These are phyloP conservation scores for Magnolia kwangsiensis DNA, from an alignment of 164 flowering plant species.

Conservation along the genomic window DNA sequence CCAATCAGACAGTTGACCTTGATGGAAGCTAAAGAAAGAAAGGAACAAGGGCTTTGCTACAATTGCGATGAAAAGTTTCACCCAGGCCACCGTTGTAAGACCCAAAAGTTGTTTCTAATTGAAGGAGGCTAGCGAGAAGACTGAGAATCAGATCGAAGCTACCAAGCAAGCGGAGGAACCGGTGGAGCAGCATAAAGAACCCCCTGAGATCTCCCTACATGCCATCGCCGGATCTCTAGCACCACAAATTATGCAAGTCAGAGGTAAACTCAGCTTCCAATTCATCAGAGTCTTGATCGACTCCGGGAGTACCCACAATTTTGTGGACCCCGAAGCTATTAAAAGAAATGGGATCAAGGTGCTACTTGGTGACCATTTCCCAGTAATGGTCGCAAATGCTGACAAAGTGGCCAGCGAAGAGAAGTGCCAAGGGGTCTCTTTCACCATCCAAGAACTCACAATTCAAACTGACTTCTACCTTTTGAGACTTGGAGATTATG, in stretches of 20 bases:
- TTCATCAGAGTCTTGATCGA: background rate
- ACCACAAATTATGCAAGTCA: background rate
- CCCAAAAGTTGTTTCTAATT: background rate
- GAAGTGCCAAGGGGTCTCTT: background rate
- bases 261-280: background rate
- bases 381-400: background rate
- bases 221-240: background rate
- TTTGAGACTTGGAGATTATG: background rate
- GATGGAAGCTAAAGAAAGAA: background rate
- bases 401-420: background rate
- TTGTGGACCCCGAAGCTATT: background rate
- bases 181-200: background rate
- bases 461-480: background rate
- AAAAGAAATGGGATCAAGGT: background rate
- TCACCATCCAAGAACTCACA: background rate
- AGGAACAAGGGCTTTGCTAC: background rate
- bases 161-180: background rate
- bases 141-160: background rate
- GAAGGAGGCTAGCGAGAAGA: background rate
- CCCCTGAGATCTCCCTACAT: background rate
- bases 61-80: constrained; percentile 1
- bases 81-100: background rate
- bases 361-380: background rate
- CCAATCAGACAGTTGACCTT: too few species aligned
- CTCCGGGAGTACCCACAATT: background rate